These are phyloP conservation scores for Neurospora sublineolata DNA, from an alignment of 495 filamentous ascomycete species.

Conservation along the genomic window DNA sequence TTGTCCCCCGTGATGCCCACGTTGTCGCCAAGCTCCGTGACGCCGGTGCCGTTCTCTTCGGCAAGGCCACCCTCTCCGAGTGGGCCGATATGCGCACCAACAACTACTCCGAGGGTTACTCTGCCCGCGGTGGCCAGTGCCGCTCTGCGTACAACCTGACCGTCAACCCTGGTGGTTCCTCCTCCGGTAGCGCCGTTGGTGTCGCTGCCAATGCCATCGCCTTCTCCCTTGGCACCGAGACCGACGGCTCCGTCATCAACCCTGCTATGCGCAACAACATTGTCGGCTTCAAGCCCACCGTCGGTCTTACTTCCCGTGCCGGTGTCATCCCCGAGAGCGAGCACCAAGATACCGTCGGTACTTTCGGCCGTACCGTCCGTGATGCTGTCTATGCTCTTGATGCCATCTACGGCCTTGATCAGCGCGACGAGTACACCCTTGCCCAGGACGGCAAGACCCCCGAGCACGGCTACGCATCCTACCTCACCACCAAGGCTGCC, in stretches of 20 bases:
- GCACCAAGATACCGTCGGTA: slow-evolving; percentile 58
- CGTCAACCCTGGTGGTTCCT: slow-evolving; percentile 54
- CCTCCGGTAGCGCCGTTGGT: slow-evolving; percentile 49
- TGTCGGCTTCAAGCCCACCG: slow-evolving; percentile 54
- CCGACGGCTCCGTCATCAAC: slow-evolving; percentile 57
- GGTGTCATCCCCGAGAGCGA: slow-evolving; percentile 52
- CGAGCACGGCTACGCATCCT: slow-evolving; percentile 42
- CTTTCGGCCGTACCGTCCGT: slow-evolving; percentile 51
- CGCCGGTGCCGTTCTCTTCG: slow-evolving; percentile 57
- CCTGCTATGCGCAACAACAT: slow-evolving; percentile 55
- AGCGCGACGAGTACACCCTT: slow-evolving; percentile 35
- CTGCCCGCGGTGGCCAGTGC: slow-evolving; percentile 51
- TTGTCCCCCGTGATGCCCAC: slow-evolving; percentile 53
- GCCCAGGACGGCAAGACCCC: slow-evolving; percentile 43
- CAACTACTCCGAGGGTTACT: slow-evolving; percentile 61
- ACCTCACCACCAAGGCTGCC: slow-evolving; percentile 37
- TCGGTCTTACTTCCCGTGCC: slow-evolving; percentile 53
- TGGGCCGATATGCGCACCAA: slow-evolving; percentile 64
- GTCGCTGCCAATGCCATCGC: slow-evolving; percentile 51
- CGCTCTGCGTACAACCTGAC: slow-evolving; percentile 59
- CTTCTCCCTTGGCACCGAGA: slow-evolving; percentile 62
- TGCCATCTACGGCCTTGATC: slow-evolving; percentile 43
- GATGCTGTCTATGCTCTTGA: slow-evolving; percentile 58
- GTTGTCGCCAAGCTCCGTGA: slow-evolving; percentile 50
- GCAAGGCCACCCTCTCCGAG: slow-evolving; percentile 58